Base-by-base conservation (phyloP, 1,284 basidiomycete genomes). In the Porodaedalea pini region DNA sequence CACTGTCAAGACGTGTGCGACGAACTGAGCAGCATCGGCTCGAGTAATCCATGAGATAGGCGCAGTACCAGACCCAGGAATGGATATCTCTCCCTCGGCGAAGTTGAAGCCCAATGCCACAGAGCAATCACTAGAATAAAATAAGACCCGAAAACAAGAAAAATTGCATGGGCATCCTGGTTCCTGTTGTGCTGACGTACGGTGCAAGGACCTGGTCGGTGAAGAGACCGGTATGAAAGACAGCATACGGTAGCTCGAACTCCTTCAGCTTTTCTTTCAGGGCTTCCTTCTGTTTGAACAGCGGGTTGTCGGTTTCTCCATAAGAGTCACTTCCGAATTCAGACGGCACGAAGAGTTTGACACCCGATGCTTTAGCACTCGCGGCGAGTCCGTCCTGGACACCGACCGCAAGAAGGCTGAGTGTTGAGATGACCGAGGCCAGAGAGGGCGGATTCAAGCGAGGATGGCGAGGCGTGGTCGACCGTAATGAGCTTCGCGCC, bases 271-370 rank as follows among this genome's bases (percentile, higher is more conserved):
- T 63, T 19, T 65, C 62, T 60, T 56, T 58, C 10, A 62, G 21
- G 19, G 31, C 21, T n/a, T 40, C 47, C 32, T 63, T n/a, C n/a
- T n/a, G n/a, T n/a, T n/a, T n/a, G n/a, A n/a, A n/a, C n/a, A n/a
- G n/a, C n/a, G n/a, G n/a, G 64, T 68, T 69, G 0, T 65, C 21
- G 15, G 23, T 15, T 54, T n/a, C 59, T 43, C 21, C 17, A 19
- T 72, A 66, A 2, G 59, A 61, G 5, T 51, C 55, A 15, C 65
- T 65, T 5, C 74, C 73, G 17, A 67, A 74, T 55, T 76, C 74
- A 6, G 71, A 72, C 3, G 74, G 75, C 8, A 76, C 65, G 53
- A 76, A 75, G 45, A 73, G 48, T 55, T 69, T 66, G n/a, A 75
- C 73, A 10, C 68, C 69, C 0, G 73, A 72, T 32, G n/a, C n/a